Base-by-base conservation (phyloP, 2,329 filamentous ascomycete species). In the Ophiostoma angusticollis region DNA sequence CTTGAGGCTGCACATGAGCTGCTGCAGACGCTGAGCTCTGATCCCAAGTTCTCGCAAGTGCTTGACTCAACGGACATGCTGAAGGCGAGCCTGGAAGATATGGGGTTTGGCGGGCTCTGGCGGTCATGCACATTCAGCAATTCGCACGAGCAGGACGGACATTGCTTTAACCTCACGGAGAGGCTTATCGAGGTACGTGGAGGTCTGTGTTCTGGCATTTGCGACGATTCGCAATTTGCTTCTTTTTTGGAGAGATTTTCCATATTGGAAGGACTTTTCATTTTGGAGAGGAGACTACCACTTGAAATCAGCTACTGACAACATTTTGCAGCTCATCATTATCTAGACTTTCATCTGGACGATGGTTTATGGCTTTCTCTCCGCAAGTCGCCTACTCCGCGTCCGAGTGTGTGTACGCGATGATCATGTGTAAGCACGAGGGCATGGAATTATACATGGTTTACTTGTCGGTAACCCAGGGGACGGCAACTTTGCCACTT, bases 101-200 rank as follows among this genome's bases (percentile, higher is more conserved):
- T 74, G 54, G 78, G 77, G 2, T 80, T 81, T 44, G 64, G 68
- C 8, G 77, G 78, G 0, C 58, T 82, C 2, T 80, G 73, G 73
- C 65, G 67, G 18, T 65, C 65, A 5, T 71, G 68, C 43, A 70
- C 68, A 1, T 66, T 70, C 37, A 65, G 60, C 24, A 62, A 64
- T 13, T 57, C 58, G 23, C 63, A 67, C 32, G 67, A 70, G 9
- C 61, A 64, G 9, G 68, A 70, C 45, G 63, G 60, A 39, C 63
- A 68, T 47, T 71, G 68, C 49, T 67, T 73, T 39, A 57, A 58
- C 32, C 53, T 76, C 32, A 77, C 70, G 3, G 72, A 75, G 51
- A 72, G 68, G 54, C 58, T 78, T 24, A 77, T 78, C 46, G 71
- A 76, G 62, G 72, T 75, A 52, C 39, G 48, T 37, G 2, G n/a